A percentile compares a stretch with the other conserved stretches of the same genome.
Conservation (phyloP, 2,329 filamentous ascomycete species). For the Colletotrichum kahawae region DNA sequence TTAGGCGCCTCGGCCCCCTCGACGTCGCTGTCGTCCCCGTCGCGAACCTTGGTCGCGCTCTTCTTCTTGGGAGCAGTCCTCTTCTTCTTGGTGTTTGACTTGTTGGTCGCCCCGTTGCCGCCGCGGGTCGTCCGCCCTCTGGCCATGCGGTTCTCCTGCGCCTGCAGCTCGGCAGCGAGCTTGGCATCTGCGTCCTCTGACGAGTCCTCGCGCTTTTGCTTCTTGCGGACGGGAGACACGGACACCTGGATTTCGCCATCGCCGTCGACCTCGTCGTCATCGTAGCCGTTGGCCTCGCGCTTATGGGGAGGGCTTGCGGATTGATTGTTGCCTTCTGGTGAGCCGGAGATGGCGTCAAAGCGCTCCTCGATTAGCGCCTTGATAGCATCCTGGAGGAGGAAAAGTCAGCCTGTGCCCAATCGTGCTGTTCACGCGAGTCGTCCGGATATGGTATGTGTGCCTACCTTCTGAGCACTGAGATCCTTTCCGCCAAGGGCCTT, state of each 20-base stretch:
- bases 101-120: constrained; percentile 62
- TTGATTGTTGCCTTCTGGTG: constrained; percentile 23
- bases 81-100: constrained; percentile 60
- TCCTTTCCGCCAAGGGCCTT: constrained; percentile 60
- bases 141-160: constrained; percentile 79
- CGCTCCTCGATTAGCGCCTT: constrained; percentile 75
- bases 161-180: constrained; percentile 86
- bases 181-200: constrained; percentile 81
- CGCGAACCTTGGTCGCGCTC: constrained; percentile 75
- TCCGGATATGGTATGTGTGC: not conserved
- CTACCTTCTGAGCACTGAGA: constrained; percentile 63
- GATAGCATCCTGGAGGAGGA: constrained; percentile 62
- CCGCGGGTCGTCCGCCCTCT: constrained; percentile 78
- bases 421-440: not conserved
- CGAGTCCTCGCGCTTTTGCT: constrained; percentile 67
- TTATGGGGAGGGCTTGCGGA: constrained; percentile 38
- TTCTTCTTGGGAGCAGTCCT: constrained; percentile 74
- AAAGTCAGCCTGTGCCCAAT: not conserved
- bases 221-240: constrained; percentile 60
- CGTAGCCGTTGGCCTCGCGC: constrained; percentile 35
- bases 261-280: constrained; percentile 38
- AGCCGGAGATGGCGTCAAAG: constrained; percentile 69
- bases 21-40: constrained; percentile 80
- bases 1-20: constrained; percentile 67
- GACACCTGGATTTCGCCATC: constrained; percentile 54